Percentiles rank a stretch among this genome's conserved stretches.
Conservation (phyloP, 192 early-diverging fungal genomes). For the Cetraspora pellucida region DNA sequence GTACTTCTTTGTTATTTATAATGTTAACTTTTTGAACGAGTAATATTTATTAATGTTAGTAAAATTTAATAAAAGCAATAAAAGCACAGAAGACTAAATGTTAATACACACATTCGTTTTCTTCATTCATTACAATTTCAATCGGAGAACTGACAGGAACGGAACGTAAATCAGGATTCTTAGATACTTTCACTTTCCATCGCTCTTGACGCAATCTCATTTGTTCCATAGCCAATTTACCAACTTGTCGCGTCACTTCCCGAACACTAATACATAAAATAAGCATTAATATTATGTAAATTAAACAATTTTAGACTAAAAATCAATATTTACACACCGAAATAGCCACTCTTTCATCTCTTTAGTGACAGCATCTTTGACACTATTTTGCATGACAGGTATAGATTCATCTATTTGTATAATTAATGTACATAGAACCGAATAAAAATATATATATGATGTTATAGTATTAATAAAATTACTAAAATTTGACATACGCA, state of each 20-base stretch:
- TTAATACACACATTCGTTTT: constrained; percentile 64
- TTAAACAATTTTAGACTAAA: background rate
- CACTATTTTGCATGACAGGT: constrained; percentile 85
- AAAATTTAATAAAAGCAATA: background rate
- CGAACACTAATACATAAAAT: constrained; percentile 61
- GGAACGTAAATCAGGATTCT: constrained; percentile 50
- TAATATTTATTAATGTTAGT: background rate
- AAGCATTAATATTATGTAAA: background rate
- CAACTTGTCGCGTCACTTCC: constrained; percentile 78
- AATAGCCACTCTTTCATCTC: constrained; percentile 94
- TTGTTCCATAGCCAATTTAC: constrained; percentile 79
- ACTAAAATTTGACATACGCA: constrained; percentile 61
- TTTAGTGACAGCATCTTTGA: constrained; percentile 79
- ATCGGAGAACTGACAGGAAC: constrained; percentile 74
- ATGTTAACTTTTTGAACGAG: constrained; percentile 53
- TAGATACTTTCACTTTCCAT: constrained; percentile 50
- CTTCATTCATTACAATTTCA: constrained; percentile 83
- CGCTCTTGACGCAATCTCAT: constrained; percentile 71
- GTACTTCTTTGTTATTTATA: constrained; percentile 66
- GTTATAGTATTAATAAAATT: background rate
- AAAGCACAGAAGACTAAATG: background rate
- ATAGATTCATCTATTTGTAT: constrained; percentile 71
- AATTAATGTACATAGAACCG: constrained; percentile 10
- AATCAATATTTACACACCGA: constrained; percentile 51
- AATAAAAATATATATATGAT: background rate